Evolutionary conservation across 306 rosid genomes (phyloP).

Genomic region (Acacia confusa): DNA sequence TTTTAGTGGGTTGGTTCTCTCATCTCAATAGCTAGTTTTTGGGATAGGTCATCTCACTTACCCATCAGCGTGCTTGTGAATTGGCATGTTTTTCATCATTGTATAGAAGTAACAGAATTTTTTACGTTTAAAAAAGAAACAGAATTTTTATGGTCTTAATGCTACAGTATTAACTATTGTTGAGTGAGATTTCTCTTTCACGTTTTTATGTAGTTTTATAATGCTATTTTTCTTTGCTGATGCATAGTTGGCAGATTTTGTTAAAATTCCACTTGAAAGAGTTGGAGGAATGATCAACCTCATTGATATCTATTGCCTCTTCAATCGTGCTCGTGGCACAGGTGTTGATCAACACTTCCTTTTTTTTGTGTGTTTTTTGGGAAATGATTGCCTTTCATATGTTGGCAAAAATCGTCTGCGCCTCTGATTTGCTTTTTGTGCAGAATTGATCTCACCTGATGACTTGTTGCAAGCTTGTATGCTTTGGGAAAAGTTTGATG

Average conservation of each 20-base stretch:
- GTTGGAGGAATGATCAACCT: conserved; percentile 94
- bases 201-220: conserved; percentile 14
- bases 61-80: neutral
- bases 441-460: conserved; percentile 97
- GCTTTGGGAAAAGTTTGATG: conserved; percentile 96
- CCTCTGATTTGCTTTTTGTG: conserved; percentile 31
- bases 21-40: too few relatives aligned
- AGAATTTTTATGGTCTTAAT: neutral
- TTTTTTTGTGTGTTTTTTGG: conserved; percentile 18
- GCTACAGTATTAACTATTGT: conserved; percentile 18
- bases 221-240: conserved; percentile 31
- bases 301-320: conserved; percentile 84
- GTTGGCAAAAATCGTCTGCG: neutral
- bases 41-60: too few relatives aligned
- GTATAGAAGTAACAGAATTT: neutral
- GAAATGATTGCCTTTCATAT: conserved; percentile 23
- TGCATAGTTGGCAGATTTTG: conserved; percentile 90
- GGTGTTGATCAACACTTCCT: conserved; percentile 44
- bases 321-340: conserved; percentile 99
- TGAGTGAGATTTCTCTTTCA: conserved; percentile 28
- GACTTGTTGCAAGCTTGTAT: conserved; percentile 94
- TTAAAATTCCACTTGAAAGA: conserved; percentile 81
- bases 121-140: too few relatives aligned
- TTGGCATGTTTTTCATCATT: conserved; percentile 11
- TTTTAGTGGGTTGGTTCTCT: too few relatives aligned